A percentile compares a stretch with the other conserved stretches of the same genome.
These are phyloP conservation scores for Penicillium verrucosum DNA, from an alignment of 2,329 filamentous ascomycete genomes.

Conservation along the genomic window DNA sequence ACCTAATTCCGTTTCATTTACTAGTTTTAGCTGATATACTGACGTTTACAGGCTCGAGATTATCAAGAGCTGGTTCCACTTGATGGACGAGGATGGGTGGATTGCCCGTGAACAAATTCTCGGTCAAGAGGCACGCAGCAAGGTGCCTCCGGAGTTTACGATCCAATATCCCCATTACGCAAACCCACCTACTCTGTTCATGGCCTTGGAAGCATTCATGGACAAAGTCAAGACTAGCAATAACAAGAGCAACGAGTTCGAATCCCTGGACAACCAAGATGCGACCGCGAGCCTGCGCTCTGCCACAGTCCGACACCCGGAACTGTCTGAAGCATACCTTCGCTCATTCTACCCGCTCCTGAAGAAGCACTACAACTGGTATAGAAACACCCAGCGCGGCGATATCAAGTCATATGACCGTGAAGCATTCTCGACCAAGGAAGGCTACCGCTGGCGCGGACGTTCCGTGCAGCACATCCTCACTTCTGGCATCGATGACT, in stretches of 20 bases:
- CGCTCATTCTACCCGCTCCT: slow-evolving; percentile 79
- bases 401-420: slow-evolving; percentile 91
- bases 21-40: slow-evolving; percentile 11
- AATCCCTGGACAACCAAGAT: slow-evolving; percentile 22
- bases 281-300: slow-evolving; percentile 53
- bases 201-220: slow-evolving; percentile 80
- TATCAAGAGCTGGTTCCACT: slow-evolving; percentile 89
- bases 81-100: slow-evolving; percentile 97
- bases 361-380: slow-evolving; percentile 90
- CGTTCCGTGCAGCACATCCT: slow-evolving; percentile 82
- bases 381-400: slow-evolving; percentile 83
- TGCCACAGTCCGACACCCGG: slow-evolving; percentile 64
- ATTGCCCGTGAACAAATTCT: slow-evolving; percentile 95
- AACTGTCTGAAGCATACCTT: slow-evolving; percentile 68
- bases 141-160: slow-evolving; percentile 90
- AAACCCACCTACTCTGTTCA: slow-evolving; percentile 91
- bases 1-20: not conserved
- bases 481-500: slow-evolving; percentile 93
- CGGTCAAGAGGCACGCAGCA: slow-evolving; percentile 85
- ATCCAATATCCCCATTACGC: slow-evolving; percentile 96
- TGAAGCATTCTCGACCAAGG: slow-evolving; percentile 79
- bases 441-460: slow-evolving; percentile 93
- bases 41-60: slow-evolving; percentile 61
- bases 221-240: slow-evolving; percentile 64
- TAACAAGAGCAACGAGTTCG: slow-evolving; percentile 33